Evolutionary conservation across 2,329 filamentous ascomycete genomes (phyloP), one percentile per base, ranked within the genome.

Genomic region (Rutstroemia sp.): DNA sequence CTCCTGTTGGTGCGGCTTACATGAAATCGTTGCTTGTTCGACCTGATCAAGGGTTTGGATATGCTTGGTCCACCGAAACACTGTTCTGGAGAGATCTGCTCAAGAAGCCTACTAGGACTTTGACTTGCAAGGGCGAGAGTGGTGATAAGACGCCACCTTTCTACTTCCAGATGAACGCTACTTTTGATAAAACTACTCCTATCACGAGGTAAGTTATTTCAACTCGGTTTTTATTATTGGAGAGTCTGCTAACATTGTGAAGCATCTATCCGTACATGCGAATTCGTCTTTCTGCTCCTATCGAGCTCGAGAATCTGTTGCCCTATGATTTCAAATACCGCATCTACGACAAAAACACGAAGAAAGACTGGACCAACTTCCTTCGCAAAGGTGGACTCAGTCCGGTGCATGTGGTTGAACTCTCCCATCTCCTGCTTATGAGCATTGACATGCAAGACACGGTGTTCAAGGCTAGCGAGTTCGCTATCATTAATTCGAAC

Each of bases 321-420:
- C 94, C 94, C 0, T 97, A 94, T 69, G 94, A 99, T 72, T 99
- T 99, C 82, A 97, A 99, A 72, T 99, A 99, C 71, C 85, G 92
- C 55, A 97, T 99, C 55, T 99, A 97, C 68, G 94, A 99, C 75
- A 96, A 95, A 75, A 95, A 96, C 71, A 96, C 92, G 0, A 95
- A 92, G 77, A 96, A 95, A 70, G 94, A 99, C 70, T 99, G 94
- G 94, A 95, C 90, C 4, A 99, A 99, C 71, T 99, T 99, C 74
- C 75, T 99, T 48, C 85, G 94, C 57, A 97, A 96, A 72, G 94
- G 95, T 25, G 95, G 95, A 14, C 87, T 97, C 56, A 99, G 94
- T 70, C 95, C 95, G 0, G 92, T 99, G 0, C 94, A 99, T 69
- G 92, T 97, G 9, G 92, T 97, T 18, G 92, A 99, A 72, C 78